Conservation (phyloP, 257 asterid genomes). For the Solanum commersonii region DNA sequence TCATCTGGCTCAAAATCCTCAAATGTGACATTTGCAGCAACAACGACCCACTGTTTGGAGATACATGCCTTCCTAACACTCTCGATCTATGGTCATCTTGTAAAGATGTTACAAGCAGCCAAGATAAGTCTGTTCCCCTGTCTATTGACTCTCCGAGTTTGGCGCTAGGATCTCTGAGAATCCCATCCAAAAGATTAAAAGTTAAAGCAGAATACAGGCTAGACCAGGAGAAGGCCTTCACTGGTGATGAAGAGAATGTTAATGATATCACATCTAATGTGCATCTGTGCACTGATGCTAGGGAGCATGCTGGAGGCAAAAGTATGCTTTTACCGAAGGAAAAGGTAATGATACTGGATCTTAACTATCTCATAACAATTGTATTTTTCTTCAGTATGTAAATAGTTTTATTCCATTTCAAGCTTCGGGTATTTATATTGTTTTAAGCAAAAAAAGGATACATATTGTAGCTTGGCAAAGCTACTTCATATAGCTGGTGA, state of each 20-base stretch:
- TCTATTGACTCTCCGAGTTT: conserved; percentile 51
- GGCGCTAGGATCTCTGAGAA: conserved; percentile 26
- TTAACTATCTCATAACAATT: neutral
- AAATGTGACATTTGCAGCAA: conserved; percentile 79
- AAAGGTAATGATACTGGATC: conserved; percentile 33
- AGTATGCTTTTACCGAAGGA: conserved; percentile 32
- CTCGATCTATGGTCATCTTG: conserved; percentile 77
- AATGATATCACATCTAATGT: conserved; percentile 26
- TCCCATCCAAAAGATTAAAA: conserved; percentile 28
- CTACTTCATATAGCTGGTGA: neutral
- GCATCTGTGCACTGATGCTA: conserved; percentile 45
- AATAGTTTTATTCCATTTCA: neutral
- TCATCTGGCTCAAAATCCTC: conserved; percentile 57
- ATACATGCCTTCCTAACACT: conserved; percentile 34
- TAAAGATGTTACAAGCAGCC: conserved; percentile 46
- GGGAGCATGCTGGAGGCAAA: conserved; percentile 45
- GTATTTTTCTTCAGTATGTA: neutral
- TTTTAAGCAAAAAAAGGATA: neutral
- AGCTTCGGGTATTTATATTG: neutral
- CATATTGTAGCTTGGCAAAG: neutral
- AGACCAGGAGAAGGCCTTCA: conserved; percentile 32
- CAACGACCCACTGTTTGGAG: conserved; percentile 58
- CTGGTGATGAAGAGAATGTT: conserved; percentile 26
- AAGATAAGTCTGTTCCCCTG: conserved; percentile 28
- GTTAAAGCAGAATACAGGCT: conserved; percentile 32